Evolutionary conservation across 2,329 filamentous ascomycete species (phyloP).

Genomic region (Apiospora arundinis): DNA sequence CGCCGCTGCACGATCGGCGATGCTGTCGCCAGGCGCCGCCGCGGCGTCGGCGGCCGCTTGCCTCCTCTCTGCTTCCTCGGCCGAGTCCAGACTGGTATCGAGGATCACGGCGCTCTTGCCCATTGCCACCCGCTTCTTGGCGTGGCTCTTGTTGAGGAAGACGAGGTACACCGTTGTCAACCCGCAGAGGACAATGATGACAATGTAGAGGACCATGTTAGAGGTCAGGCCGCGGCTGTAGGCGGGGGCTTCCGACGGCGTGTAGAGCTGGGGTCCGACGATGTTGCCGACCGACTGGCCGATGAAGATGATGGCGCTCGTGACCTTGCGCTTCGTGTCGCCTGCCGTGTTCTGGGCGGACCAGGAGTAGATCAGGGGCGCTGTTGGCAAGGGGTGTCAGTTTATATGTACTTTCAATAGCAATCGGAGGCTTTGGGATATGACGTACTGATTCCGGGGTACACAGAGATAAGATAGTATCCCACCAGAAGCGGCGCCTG

Average conservation of each 20-base stretch:
- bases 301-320: conserved; percentile 68
- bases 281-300: conserved; percentile 72
- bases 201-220: conserved; percentile 66
- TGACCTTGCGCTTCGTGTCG: conserved; percentile 73
- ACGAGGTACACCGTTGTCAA: conserved; percentile 34
- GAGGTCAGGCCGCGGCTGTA: conserved; percentile 64
- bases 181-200: conserved; percentile 59
- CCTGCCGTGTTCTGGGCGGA: conserved; percentile 69
- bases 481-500: conserved; percentile 47
- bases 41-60: conserved; percentile 33
- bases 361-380: conserved; percentile 67
- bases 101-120: conserved; percentile 65
- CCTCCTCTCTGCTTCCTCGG: conserved; percentile 48
- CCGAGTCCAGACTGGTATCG: conserved; percentile 64
- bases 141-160: conserved; percentile 29
- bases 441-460: conserved; percentile 57
- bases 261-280: conserved; percentile 69
- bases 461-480: conserved; percentile 55
- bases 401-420: neutral
- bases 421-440: neutral
- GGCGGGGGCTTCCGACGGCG: conserved; percentile 60
- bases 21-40: conserved; percentile 31
- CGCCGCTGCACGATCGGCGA: conserved; percentile 29
- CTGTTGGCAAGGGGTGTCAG: conserved; percentile 38
- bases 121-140: conserved; percentile 52